These are phyloP conservation scores for Cryptococcus sp. DNA, from an alignment of 1,284 basidiomycete genomes.

Conservation along the genomic window DNA sequence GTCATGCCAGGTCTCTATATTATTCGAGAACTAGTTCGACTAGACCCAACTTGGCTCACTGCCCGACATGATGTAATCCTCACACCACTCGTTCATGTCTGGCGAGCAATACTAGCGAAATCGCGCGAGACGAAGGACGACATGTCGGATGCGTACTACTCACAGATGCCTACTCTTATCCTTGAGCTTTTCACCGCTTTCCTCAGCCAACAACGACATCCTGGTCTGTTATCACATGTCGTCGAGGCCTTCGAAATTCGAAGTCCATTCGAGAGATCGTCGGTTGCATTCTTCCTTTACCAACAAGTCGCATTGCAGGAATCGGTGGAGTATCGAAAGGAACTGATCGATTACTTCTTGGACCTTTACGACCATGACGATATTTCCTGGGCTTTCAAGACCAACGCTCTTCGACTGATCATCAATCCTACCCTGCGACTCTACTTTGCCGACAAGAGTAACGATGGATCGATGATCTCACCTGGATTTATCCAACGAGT, in stretches of 20 bases:
- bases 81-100: slow-evolving; percentile 65
- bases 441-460: slow-evolving; percentile 55
- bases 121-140: slow-evolving; percentile 39
- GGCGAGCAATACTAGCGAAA: slow-evolving; percentile 55
- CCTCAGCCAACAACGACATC: slow-evolving; percentile 62
- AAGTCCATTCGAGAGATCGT: slow-evolving; percentile 75
- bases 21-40: slow-evolving; percentile 70
- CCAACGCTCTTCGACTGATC: slow-evolving; percentile 77
- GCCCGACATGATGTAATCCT: slow-evolving; percentile 59
- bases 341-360: slow-evolving; percentile 79
- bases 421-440: slow-evolving; percentile 84
- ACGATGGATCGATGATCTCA: slow-evolving; percentile 39
- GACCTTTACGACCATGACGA: slow-evolving; percentile 70
- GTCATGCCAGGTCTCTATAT: slow-evolving; percentile 68
- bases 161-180: slow-evolving; percentile 65
- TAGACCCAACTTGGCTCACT: slow-evolving; percentile 65
- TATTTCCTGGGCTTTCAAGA: slow-evolving; percentile 73
- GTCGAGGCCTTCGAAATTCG: slow-evolving; percentile 77
- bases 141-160: slow-evolving; percentile 52
- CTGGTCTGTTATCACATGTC: slow-evolving; percentile 86
- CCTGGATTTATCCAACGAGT: slow-evolving; percentile 31
- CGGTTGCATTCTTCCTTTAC: slow-evolving; percentile 83
- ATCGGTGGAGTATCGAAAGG: slow-evolving; percentile 64
- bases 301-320: slow-evolving; percentile 65
- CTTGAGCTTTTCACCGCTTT: slow-evolving; percentile 68